Evolutionary conservation across 2,329 filamentous ascomycete genomes (phyloP).

Genomic region (Neocatenulostroma microsporum): DNA sequence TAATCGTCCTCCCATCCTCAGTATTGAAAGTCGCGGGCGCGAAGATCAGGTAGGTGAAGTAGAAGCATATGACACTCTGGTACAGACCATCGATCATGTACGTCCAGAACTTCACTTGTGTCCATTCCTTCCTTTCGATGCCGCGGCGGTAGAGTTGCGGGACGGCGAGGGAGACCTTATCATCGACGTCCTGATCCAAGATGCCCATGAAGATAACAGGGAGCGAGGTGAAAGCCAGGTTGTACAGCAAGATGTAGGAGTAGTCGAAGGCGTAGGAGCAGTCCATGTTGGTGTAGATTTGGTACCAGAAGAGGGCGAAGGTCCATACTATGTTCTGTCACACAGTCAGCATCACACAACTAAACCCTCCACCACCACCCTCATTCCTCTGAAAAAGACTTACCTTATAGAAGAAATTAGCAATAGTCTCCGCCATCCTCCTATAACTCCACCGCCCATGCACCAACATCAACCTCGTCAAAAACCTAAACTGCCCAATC

Average conservation of each 20-base stretch:
- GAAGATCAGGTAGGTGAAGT: slow-evolving; percentile 80
- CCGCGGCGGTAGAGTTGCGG: slow-evolving; percentile 92
- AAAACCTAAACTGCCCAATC: slow-evolving; percentile 86
- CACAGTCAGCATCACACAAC: slow-evolving; percentile 19
- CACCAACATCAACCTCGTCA: slow-evolving; percentile 76
- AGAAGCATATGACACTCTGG: slow-evolving; percentile 90
- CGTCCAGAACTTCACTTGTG: slow-evolving; percentile 88
- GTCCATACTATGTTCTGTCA: slow-evolving; percentile 89
- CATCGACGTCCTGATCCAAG: slow-evolving; percentile 91
- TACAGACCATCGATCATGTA: slow-evolving; percentile 96
- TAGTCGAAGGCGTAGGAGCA: slow-evolving; percentile 97
- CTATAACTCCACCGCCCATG: slow-evolving; percentile 97
- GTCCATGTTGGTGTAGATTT: slow-evolving; percentile 92
- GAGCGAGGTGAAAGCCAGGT: slow-evolving; percentile 90
- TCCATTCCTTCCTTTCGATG: slow-evolving; percentile 96
- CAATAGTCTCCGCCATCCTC: slow-evolving; percentile 82
- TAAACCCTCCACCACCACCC: background rate
- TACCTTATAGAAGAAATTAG: slow-evolving; percentile 99
- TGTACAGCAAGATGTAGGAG: slow-evolving; percentile 94
- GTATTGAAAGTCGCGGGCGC: slow-evolving; percentile 60
- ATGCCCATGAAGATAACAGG: slow-evolving; percentile 95
- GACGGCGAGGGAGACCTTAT: slow-evolving; percentile 86
- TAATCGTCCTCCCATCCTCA: slow-evolving; percentile 64
- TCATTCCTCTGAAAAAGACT: slow-evolving; percentile 14
- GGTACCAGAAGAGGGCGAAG: slow-evolving; percentile 94